Percentiles rank a stretch among this genome's conserved stretches.
Conservation (phyloP, 805 yeast genomes). For the Barnettozyma californica region DNA sequence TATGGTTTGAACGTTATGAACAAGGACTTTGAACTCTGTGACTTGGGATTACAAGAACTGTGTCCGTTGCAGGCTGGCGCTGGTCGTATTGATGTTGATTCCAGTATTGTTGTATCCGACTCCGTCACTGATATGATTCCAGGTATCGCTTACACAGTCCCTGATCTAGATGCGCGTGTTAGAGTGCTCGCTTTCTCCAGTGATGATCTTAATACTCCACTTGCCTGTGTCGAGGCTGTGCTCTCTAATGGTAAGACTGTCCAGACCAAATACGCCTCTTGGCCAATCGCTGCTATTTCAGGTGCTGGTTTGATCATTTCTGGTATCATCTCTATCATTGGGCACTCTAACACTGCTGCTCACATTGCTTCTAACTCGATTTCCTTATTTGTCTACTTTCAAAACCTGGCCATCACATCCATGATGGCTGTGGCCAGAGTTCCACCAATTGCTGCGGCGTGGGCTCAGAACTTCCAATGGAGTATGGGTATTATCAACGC, state of each 20-base stretch:
- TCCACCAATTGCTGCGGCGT: constrained; percentile 89
- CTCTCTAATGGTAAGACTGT: constrained; percentile 90
- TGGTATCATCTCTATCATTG: constrained; percentile 78
- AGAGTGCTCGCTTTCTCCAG: constrained; percentile 58
- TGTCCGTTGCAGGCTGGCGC: constrained; percentile 87
- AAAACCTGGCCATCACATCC: constrained; percentile 74
- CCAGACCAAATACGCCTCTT: constrained; percentile 83
- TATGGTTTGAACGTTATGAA: constrained; percentile 71
- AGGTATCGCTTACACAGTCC: constrained; percentile 80
- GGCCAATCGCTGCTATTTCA: constrained; percentile 91
- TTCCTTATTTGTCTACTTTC: constrained; percentile 81
- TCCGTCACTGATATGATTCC: constrained; percentile 57
- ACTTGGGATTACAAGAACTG: constrained; percentile 44
- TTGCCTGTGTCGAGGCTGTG: constrained; percentile 91
- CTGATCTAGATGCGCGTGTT: constrained; percentile 91
- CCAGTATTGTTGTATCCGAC: constrained; percentile 39
- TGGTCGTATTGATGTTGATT: constrained; percentile 74
- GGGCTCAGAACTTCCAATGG: constrained; percentile 93
- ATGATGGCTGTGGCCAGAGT: constrained; percentile 83
- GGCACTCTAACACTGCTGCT: constrained; percentile 85
- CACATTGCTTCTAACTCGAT: constrained; percentile 84
- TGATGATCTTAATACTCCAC: constrained; percentile 41
- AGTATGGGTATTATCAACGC: constrained; percentile 86
- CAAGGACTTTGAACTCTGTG: constrained; percentile 59
- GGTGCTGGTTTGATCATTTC: constrained; percentile 82